Evolutionary conservation across 2,329 filamentous ascomycete species (phyloP).

Genomic region (Raffaelea arxii): DNA sequence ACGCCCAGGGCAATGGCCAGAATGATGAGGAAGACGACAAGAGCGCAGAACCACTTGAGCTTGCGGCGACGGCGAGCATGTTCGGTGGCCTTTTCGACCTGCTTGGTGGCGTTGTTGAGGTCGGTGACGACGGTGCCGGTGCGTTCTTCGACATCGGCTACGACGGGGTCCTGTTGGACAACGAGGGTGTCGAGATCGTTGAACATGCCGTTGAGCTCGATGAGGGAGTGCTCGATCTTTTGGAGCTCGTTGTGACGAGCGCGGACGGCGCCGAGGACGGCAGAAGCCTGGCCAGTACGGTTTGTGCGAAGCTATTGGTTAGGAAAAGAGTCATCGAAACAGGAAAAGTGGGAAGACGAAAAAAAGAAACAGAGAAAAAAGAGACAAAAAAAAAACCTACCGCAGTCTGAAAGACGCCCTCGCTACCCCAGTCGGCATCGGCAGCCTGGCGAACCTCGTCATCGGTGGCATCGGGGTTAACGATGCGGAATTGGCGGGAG

Average conservation of each 20-base stretch:
- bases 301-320: constrained; percentile 60
- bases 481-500: constrained; percentile 69
- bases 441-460: constrained; percentile 60
- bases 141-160: constrained; percentile 53
- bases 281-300: constrained; percentile 61
- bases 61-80: constrained; percentile 58
- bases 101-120: constrained; percentile 57
- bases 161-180: constrained; percentile 58
- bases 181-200: constrained; percentile 66
- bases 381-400: constrained; percentile 39
- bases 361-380: not conserved
- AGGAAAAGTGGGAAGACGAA: not conserved
- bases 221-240: constrained; percentile 66
- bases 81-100: constrained; percentile 59
- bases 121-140: constrained; percentile 57
- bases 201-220: constrained; percentile 61
- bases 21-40: constrained; percentile 49
- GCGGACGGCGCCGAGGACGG: constrained; percentile 67
- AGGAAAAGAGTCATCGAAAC: not conserved
- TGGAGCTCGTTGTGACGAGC: constrained; percentile 77
- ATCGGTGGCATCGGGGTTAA: constrained; percentile 71
- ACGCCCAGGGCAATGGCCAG: constrained; percentile 45
- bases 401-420: constrained; percentile 74
- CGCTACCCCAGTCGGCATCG: constrained; percentile 63
- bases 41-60: constrained; percentile 74